Conservation (phyloP, 495 filamentous ascomycete genomes). For the Paragyromitra xinjiangensis region DNA sequence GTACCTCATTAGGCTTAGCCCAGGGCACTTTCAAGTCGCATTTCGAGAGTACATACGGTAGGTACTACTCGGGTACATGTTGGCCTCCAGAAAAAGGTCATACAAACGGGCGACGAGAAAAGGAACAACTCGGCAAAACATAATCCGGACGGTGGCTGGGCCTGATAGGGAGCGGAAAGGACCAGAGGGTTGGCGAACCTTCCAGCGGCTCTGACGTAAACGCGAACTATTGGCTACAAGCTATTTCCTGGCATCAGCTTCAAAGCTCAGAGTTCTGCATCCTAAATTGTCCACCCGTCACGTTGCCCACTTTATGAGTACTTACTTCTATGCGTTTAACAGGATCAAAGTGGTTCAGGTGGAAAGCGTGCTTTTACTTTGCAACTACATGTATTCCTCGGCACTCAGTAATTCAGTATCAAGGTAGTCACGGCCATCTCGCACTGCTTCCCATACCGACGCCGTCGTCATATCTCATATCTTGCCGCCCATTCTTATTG, state of each 20-base stretch:
- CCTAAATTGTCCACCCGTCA: not conserved
- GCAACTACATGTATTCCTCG: not conserved
- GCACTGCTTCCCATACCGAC: constrained; percentile 7
- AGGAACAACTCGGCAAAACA: too few species aligned
- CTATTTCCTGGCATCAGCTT: constrained; percentile 9
- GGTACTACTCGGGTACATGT: too few species aligned
- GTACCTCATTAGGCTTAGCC: too few species aligned
- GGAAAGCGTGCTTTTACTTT: not conserved
- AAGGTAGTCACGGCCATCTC: constrained; percentile 6
- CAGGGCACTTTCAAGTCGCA: too few species aligned
- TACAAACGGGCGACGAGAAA: too few species aligned
- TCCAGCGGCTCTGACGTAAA: constrained; percentile 48
- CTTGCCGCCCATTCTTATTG: constrained; percentile 21
- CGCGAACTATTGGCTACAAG: constrained; percentile 17
- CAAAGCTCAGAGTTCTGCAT: constrained; percentile 1
- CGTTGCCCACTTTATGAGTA: not conserved
- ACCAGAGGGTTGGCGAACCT: constrained; percentile 37
- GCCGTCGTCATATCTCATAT: constrained; percentile 45
- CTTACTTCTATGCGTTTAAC: not conserved
- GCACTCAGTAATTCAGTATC: constrained; percentile 3
- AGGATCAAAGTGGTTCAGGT: not conserved
- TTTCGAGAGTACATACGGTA: too few species aligned
- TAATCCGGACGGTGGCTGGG: not conserved
- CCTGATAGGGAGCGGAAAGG: not conserved
- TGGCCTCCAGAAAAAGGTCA: too few species aligned